phyloP scores from a whole-genome alignment of 495 filamentous ascomycete genomes.

The Diplogelasinospora grovesii region DNA sequence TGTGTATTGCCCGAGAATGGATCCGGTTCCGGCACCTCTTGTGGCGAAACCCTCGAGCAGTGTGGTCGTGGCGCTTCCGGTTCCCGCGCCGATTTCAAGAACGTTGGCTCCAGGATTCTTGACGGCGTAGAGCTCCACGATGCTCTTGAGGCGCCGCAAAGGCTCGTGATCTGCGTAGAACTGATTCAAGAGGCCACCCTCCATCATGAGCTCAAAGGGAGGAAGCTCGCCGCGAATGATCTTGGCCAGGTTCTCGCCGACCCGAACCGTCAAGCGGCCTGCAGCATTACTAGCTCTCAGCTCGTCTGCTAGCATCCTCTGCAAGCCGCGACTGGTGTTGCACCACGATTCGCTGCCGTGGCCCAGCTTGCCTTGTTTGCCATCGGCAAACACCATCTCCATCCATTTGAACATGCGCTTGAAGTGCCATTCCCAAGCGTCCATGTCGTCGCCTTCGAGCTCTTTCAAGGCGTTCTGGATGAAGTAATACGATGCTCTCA shows the following conservation, averaged over 20 bases:
- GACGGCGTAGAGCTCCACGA: slow-evolving; percentile 26
- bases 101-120: slow-evolving; percentile 31
- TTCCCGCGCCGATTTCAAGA: slow-evolving; percentile 48
- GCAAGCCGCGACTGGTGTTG: slow-evolving; percentile 1
- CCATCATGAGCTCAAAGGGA: slow-evolving; percentile 37
- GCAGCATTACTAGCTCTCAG: slow-evolving; percentile 3
- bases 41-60: slow-evolving; percentile 32
- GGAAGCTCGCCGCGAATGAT: slow-evolving; percentile 34
- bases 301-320: slow-evolving; percentile 10
- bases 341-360: slow-evolving; percentile 7
- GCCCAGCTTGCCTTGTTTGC: slow-evolving; percentile 1
- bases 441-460: slow-evolving; percentile 2
- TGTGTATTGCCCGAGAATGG: slow-evolving; percentile 27
- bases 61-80: slow-evolving; percentile 39
- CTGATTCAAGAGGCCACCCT: slow-evolving; percentile 33
- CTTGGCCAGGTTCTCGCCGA: slow-evolving; percentile 29
- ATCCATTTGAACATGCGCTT: not conserved
- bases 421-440: not conserved
- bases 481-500: slow-evolving; percentile 15
- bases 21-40: slow-evolving; percentile 2
- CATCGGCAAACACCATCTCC: not conserved
- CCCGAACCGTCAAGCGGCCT: slow-evolving; percentile 21
- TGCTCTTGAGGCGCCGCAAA: slow-evolving; percentile 11
- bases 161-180: slow-evolving; percentile 15
- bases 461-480: slow-evolving; percentile 10